Evolutionary conservation across 805 yeast genomes (phyloP), one percentile per base, ranked within the genome.

Genomic region (Candida koratica): DNA sequence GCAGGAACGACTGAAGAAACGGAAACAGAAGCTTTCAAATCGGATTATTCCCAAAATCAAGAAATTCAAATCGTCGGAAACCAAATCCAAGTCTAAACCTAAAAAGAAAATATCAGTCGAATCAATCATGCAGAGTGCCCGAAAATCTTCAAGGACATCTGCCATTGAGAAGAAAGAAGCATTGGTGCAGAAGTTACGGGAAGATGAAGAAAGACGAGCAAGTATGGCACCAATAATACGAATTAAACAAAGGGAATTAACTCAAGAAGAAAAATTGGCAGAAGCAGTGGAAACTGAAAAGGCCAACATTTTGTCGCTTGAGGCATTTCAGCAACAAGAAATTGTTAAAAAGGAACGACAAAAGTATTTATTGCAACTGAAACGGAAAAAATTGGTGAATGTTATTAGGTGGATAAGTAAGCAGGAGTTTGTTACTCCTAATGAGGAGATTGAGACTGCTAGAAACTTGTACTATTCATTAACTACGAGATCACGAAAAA

Each of bases 241-340:
- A 18, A 54, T 58, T 6, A 59, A 69, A 40, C 62, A 67, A 32
- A 56, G 57, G 12, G 77, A 77, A 61, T 61, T 78, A 51, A 82
- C 93, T 0, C 83, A 83, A 47, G 87, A 77, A 40, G 86, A 84
- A 51, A 64, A 81, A 26, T 58, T 84, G 29, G 81, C 73, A n/a
- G 93, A 87, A 55, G 97, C 98, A 1, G 65, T 79, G 30, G 83
- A 81, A 47, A 93, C 97, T 0, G 98, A 93, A 58, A 71, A 73
- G 52, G 71, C 74, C 28, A 93, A 93, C 56, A 63, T 78, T 2
- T 65, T 76, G 17, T 83, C 96, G 3, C 64, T 93, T 45, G 78
- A 83, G 43, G 69, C 74, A 49, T 93, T 84, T 53, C 77, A 81
- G 48, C 94, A 89, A 49, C 90, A 85, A 52, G 98, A 93, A 55